phyloP scores from a whole-genome alignment of 352 stramenopile species.

The Pythium apleroticum region DNA sequence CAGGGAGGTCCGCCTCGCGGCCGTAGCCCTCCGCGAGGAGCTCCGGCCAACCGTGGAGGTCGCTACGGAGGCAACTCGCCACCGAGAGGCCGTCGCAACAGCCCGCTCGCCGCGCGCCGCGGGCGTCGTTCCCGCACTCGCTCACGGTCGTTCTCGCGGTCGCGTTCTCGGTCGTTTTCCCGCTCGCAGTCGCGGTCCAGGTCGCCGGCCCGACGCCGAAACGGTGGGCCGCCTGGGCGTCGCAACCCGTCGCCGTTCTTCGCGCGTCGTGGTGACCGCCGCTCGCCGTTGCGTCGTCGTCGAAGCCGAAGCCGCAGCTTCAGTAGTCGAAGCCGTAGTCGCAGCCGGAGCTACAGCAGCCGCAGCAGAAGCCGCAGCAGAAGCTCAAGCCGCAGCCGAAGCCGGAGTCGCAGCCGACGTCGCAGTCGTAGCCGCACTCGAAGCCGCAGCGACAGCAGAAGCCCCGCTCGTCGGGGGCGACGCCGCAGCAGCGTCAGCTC shows the following conservation, averaged over 20 bases:
- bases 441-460: conserved; percentile 29
- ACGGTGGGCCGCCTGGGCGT: conserved; percentile 7
- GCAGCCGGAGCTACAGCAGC: conserved; percentile 27
- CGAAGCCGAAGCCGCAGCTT: conserved; percentile 26
- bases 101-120: neutral
- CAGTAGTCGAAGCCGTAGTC: conserved; percentile 31
- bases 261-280: conserved; percentile 13
- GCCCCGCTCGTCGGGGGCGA: conserved; percentile 4
- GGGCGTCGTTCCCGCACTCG: conserved; percentile 10
- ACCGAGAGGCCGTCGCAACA: neutral
- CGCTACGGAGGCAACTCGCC: conserved; percentile 3
- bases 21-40: conserved; percentile 27
- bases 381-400: conserved; percentile 31
- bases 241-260: conserved; percentile 12
- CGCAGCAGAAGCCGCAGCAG: conserved; percentile 12
- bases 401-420: conserved; percentile 21
- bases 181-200: conserved; percentile 19
- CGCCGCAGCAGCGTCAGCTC: conserved; percentile 8
- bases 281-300: conserved; percentile 22
- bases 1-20: conserved; percentile 44
- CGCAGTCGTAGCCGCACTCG: conserved; percentile 27
- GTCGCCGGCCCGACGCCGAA: conserved; percentile 20
- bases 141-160: conserved; percentile 25
- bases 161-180: conserved; percentile 16
- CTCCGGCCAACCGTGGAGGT: conserved; percentile 6